Evolutionary conservation across 345 rosid genomes (phyloP), one percentile per base, ranked within the genome.

Genomic region (Acer yangbiense): DNA sequence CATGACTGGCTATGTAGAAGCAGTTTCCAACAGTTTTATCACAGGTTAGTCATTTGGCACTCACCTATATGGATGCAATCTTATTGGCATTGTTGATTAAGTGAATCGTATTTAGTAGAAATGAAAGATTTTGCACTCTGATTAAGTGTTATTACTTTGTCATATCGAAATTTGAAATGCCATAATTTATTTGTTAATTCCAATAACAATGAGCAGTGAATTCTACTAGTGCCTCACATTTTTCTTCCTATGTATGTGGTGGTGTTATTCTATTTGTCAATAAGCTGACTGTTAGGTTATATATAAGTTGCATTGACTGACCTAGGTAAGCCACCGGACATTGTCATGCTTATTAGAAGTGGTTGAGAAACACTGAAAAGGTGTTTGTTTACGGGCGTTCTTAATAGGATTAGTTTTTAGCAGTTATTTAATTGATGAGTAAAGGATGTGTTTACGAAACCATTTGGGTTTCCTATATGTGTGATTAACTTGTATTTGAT

Each of bases 21-120:
- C 94, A 14, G 90, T 94, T 73, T 88, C 94, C 44, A 85, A 86
- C 83, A 89, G 98, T 83, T 96, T 96, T 74, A 85, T 92, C 76
- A 94, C 99, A 76, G 99, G 99, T 94, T 80, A 9, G 83, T 82
- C 62, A 52, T 75, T 69, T 78, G 0, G 23, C 54, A 21, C 71
- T 57, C 25, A 63, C 17, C 27, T 72, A 23, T 64, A 27, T 13
- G 74, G 58, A 23, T 23, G 5, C 6, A 8, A 32, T 78, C 50
- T 27, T 66, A 18, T 71, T 70, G 70, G 23, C 61, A 16, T 44
- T 41, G 9, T 32, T 48, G 73, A 68, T 71, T 57, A 48, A n/a
- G 29, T 77, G 35, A 57, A 41, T 27, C n/a, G 3, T 54, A 29
- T 54, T 21, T 57, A 68, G 18, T n/a, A 18, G 18, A 57, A 52